Evolutionary conservation across 768 basidiomycete species (phyloP).

Genomic region (Termitomyces sp.): DNA sequence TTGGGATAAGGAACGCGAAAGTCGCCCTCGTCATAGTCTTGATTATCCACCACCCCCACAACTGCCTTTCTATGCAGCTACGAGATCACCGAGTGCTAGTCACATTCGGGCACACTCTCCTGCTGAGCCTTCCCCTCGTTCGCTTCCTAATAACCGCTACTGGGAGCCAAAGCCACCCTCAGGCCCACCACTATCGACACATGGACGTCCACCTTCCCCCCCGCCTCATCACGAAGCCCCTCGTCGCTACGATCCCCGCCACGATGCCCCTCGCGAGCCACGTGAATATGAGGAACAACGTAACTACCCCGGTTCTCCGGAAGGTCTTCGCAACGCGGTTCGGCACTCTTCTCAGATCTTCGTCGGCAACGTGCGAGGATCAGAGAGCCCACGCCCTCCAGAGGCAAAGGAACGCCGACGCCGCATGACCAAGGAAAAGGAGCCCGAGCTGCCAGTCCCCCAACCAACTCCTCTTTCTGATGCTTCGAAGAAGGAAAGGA

Average conservation of each 20-base stretch:
- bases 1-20: constrained; percentile 42
- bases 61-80: constrained; percentile 33
- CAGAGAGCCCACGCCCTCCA: constrained; percentile 53
- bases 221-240: constrained; percentile 35
- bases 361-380: constrained; percentile 33
- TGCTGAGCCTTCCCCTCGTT: constrained; percentile 57
- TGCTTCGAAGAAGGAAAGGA: constrained; percentile 52
- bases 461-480: constrained; percentile 28
- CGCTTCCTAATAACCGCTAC: constrained; percentile 39
- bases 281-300: constrained; percentile 42
- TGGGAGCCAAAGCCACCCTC: constrained; percentile 59
- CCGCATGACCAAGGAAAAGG: constrained; percentile 44
- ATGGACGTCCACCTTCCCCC: constrained; percentile 26
- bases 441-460: constrained; percentile 23
- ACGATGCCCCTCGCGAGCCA: constrained; percentile 41
- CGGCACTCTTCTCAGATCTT: constrained; percentile 27
- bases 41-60: constrained; percentile 33
- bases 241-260: constrained; percentile 61
- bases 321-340: constrained; percentile 27
- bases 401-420: constrained; percentile 44
- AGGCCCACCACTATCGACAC: constrained; percentile 19
- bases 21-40: constrained; percentile 34
- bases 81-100: constrained; percentile 32
- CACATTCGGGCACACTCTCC: constrained; percentile 41
- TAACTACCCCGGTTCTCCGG: constrained; percentile 43